Evolutionary conservation across 768 basidiomycete species (phyloP), one percentile per base, ranked within the genome.

Genomic region (Agrocybe pediades): DNA sequence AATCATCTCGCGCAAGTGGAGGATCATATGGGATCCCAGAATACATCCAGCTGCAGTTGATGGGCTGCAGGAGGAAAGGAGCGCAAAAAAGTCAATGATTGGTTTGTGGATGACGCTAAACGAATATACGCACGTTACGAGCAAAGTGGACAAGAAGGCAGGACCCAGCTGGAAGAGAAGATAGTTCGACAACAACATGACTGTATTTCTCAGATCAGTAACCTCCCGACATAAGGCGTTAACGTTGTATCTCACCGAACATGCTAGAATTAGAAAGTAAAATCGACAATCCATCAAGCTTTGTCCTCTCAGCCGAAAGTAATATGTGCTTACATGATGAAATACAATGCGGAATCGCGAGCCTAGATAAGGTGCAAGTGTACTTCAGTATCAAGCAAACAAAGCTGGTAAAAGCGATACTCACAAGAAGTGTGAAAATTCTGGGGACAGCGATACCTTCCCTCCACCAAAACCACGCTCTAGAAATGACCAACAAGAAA

Each of bases 111-210:
- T 8, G 30, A 8, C 9, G 11, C 17, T 2, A 30, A 23, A 21
- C 17, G 17, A 3, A 36, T 13, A 49, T 19, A 63, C 65, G 13
- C 24, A 64, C 61, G 68, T 67, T 36, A 67, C 68, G 5, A 69
- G 62, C n/a, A 69, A 60, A 54, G 64, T 64, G 25, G 68, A 63
- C n/a, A 69, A 48, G 51, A 64, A 65, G 5, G 64, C 62, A 24
- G 65, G 65, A 1, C 64, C 68, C 25, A 65, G 53, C 54, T 63
- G 49, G 48, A 69, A 67, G 6, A 67, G 49, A 19, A 65, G 51
- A 29, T 53, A 67, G 36, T 63, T 69, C 16, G 64, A 57, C 11
- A 67, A 55, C 3, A 69, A 54, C 21, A 69, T 43, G 11, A 62
- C 68, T 66, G 25, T 19, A 16, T 47, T 9, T 17, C 20, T 23